Conservation (phyloP, 1,284 basidiomycete genomes). For the Pholiota adiposa region DNA sequence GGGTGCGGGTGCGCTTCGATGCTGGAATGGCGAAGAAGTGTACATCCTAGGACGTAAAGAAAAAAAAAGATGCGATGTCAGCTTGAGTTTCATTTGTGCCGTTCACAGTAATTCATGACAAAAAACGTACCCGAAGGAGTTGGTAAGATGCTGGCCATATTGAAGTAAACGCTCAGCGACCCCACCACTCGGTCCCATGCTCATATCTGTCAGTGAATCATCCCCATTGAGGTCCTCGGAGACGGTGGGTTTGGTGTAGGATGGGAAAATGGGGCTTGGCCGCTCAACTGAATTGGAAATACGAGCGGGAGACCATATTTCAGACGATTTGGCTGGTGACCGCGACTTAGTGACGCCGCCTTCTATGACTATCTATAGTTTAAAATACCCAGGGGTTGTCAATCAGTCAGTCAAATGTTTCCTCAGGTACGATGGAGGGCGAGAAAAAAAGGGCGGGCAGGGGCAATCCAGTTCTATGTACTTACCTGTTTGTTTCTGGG, state of each 20-base stretch:
- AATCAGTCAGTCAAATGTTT: constrained; percentile 18
- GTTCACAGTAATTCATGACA: constrained; percentile 9
- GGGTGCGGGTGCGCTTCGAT: background rate
- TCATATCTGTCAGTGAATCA: constrained; percentile 26
- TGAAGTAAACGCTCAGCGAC: constrained; percentile 35
- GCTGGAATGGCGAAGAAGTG: constrained; percentile 15
- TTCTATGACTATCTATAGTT: constrained; percentile 27
- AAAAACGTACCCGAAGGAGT: constrained; percentile 33
- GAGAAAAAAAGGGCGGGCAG: constrained; percentile 6
- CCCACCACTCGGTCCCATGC: constrained; percentile 28
- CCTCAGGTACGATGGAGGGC: constrained; percentile 12
- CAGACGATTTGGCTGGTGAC: constrained; percentile 7
- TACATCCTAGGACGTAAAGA: constrained; percentile 15
- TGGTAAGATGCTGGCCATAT: constrained; percentile 35
- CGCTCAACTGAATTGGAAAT: constrained; percentile 9
- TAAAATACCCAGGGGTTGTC: constrained; percentile 19
- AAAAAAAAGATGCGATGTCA: constrained; percentile 1
- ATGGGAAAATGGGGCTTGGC: constrained; percentile 14
- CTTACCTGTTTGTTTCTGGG: constrained; percentile 20
- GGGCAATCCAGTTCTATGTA: too few relatives aligned
- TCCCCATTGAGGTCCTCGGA: constrained; percentile 21
- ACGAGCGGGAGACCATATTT: constrained; percentile 10
- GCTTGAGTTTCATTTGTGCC: background rate
- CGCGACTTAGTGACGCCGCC: constrained; percentile 30
- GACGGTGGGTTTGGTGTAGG: constrained; percentile 15